Evolutionary conservation across 2,329 filamentous ascomycete genomes (phyloP).

Genomic region (Daldinia eschscholtzii): DNA sequence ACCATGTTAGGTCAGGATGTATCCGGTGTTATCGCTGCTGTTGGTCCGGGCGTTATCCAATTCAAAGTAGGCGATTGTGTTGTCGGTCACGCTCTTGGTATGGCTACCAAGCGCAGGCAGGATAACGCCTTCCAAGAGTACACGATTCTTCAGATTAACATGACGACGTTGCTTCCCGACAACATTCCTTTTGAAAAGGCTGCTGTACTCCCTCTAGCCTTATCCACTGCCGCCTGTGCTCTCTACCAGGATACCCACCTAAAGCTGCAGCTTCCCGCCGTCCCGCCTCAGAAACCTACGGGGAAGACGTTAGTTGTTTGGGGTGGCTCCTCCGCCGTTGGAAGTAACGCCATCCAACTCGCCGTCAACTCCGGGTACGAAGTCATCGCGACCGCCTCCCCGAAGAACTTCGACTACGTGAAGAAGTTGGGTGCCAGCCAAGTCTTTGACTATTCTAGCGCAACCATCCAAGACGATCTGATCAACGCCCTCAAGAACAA

Average conservation of each 20-base stretch:
- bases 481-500: slow-evolving; percentile 49
- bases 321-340: slow-evolving; percentile 58
- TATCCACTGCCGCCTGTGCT: slow-evolving; percentile 50
- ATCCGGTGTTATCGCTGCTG: slow-evolving; percentile 51
- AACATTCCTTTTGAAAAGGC: slow-evolving; percentile 50
- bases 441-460: slow-evolving; percentile 46
- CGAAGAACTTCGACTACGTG: slow-evolving; percentile 47
- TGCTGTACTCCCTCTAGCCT: slow-evolving; percentile 49
- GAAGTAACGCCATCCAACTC: slow-evolving; percentile 59
- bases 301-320: slow-evolving; percentile 50
- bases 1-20: slow-evolving; percentile 53
- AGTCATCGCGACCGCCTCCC: slow-evolving; percentile 56
- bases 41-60: slow-evolving; percentile 45
- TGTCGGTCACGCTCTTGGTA: slow-evolving; percentile 41
- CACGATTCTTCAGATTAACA: slow-evolving; percentile 43
- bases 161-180: slow-evolving; percentile 49
- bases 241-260: slow-evolving; percentile 48
- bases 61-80: slow-evolving; percentile 54
- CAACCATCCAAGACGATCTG: slow-evolving; percentile 48
- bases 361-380: slow-evolving; percentile 56
- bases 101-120: slow-evolving; percentile 38
- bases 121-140: slow-evolving; percentile 53
- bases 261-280: slow-evolving; percentile 46
- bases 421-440: slow-evolving; percentile 44
- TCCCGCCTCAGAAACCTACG: slow-evolving; percentile 40